A percentile compares a stretch with the other conserved stretches of the same genome.
Evolutionary conservation across 176 grass and related monocot species (phyloP).

Genomic region (Rhynchospora tenuis): DNA sequence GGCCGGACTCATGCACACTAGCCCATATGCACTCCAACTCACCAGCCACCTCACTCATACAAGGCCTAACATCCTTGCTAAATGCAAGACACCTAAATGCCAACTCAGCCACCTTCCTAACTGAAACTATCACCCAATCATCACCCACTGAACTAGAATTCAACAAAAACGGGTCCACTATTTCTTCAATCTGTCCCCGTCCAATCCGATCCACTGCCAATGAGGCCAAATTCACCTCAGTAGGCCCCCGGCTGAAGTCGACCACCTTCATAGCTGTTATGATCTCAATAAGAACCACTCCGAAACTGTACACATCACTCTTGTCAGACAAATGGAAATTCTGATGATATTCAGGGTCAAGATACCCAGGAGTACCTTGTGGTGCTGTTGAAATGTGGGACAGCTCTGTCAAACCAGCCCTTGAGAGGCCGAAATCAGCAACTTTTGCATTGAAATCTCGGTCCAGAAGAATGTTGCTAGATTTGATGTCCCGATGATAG

Average conservation of each 20-base stretch:
- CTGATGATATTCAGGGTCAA: constrained; percentile 94
- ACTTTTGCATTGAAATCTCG: constrained; percentile 49
- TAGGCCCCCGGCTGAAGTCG: constrained; percentile 52
- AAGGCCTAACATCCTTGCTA: constrained; percentile 63
- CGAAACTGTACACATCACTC: constrained; percentile 99
- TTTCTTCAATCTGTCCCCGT: constrained; percentile 52
- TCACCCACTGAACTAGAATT: not conserved
- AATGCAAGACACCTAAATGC: constrained; percentile 90
- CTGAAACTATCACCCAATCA: constrained; percentile 47
- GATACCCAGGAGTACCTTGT: constrained; percentile 91
- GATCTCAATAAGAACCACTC: constrained; percentile 90
- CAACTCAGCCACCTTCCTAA: constrained; percentile 62
- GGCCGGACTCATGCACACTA: not conserved
- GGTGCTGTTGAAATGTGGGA: constrained; percentile 83
- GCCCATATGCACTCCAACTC: constrained; percentile 42
- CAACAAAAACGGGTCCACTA: constrained; percentile 55
- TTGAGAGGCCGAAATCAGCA: constrained; percentile 87
- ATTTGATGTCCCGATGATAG: constrained; percentile 93
- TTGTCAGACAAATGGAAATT: constrained; percentile 89
- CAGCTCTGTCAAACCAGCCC: constrained; percentile 24
- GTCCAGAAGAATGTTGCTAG: constrained; percentile 86
- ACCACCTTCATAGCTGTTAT: constrained; percentile 90
- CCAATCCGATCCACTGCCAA: constrained; percentile 60
- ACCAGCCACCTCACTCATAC: constrained; percentile 72
- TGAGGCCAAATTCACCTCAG: constrained; percentile 73